Evolutionary conservation across 768 basidiomycete species (phyloP).

Genomic region (Tephrocybe sp.): DNA sequence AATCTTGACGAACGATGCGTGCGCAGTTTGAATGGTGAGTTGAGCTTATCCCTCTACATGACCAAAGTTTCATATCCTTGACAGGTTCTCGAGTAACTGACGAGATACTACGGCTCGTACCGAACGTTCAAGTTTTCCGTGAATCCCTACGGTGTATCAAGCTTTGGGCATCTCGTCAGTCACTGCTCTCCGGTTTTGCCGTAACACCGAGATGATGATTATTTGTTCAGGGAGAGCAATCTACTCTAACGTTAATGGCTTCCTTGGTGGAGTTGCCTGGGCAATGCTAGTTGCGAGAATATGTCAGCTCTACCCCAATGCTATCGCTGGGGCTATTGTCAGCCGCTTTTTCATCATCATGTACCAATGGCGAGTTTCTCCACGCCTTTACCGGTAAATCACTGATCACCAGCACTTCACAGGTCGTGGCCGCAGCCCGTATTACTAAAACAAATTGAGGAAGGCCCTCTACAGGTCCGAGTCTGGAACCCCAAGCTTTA

Average conservation of each 20-base stretch:
- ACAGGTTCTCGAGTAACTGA: constrained; percentile 94
- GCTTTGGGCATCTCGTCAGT: constrained; percentile 93
- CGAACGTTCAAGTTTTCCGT: constrained; percentile 91
- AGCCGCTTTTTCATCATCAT: constrained; percentile 98
- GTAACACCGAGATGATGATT: background rate
- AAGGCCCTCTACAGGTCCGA: constrained; percentile 87
- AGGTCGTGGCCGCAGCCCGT: constrained; percentile 99
- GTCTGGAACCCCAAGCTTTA: constrained; percentile 99
- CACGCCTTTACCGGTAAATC: background rate
- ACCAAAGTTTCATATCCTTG: constrained; percentile 1
- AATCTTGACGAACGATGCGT: constrained; percentile 95
- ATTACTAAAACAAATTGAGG: constrained; percentile 94
- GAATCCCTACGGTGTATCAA: constrained; percentile 95
- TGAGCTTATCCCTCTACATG: background rate
- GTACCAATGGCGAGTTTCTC: constrained; percentile 79
- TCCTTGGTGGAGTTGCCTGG: constrained; percentile 98
- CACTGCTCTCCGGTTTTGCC: background rate
- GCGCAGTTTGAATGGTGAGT: constrained; percentile 85
- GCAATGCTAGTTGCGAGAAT: constrained; percentile 98
- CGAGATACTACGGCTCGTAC: constrained; percentile 91
- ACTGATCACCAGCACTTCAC: constrained; percentile 10
- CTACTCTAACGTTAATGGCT: constrained; percentile 97
- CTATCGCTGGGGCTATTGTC: constrained; percentile 91
- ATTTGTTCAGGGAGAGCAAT: constrained; percentile 79
- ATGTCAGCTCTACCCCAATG: constrained; percentile 97